These are phyloP conservation scores for Neopestalotiopsis clavispora DNA, from an alignment of 2,329 filamentous ascomycete genomes.

Conservation along the genomic window DNA sequence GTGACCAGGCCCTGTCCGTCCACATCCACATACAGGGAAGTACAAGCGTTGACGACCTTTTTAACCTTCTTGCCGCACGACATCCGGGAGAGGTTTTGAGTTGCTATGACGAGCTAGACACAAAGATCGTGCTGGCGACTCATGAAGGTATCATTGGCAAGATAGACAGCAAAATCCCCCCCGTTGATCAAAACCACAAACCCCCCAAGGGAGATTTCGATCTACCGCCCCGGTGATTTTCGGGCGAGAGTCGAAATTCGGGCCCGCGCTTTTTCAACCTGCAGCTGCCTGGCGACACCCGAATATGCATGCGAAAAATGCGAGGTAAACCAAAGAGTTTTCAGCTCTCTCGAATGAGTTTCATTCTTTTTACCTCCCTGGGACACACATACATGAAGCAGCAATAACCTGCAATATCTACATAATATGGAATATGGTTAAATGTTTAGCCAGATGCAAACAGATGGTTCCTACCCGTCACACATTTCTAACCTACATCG, in stretches of 20 bases:
- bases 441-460: not conserved
- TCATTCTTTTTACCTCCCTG: not conserved
- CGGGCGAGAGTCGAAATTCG: not conserved
- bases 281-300: not conserved
- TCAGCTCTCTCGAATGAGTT: not conserved
- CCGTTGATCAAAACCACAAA: not conserved
- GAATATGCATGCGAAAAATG: not conserved
- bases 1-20: no score
- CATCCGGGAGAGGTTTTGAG: not conserved
- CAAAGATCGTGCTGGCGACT: no score
- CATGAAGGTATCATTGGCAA: no score
- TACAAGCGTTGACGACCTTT: no score
- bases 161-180: no score
- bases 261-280: not conserved
- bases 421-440: not conserved
- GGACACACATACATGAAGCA: not conserved
- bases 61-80: not conserved
- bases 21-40: no score
- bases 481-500: not conserved
- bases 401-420: no score
- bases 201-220: not conserved
- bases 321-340: not conserved
- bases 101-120: not conserved
- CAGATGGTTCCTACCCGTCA: not conserved
- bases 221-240: not conserved